Conservation (phyloP, 306 rosid genomes). For the Quercus glauca region DNA sequence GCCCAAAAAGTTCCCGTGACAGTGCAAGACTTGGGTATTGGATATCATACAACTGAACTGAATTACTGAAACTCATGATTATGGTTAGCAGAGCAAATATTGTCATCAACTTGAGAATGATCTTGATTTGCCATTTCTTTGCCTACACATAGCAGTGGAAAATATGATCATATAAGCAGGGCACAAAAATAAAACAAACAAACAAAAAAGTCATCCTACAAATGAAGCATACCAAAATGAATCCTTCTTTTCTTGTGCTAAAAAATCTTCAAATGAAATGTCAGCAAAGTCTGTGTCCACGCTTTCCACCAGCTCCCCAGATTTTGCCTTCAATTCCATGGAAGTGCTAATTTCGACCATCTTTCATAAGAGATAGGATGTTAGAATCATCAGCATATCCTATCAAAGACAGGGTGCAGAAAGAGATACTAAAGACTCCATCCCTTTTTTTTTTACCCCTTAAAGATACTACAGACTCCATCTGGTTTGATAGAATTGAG, state of each 20-base stretch:
- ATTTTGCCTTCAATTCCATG: conserved; percentile 55
- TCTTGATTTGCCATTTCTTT: conserved; percentile 62
- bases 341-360: conserved; percentile 67
- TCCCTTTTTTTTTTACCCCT: too few relatives aligned
- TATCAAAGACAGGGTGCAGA: not conserved
- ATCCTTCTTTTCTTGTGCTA: conserved; percentile 91
- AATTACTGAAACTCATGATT: conserved; percentile 21
- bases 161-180: conserved; percentile 11
- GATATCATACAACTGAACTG: conserved; percentile 32
- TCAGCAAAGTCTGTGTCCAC: conserved; percentile 49
- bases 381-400: conserved; percentile 21
- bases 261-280: conserved; percentile 79
- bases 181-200: not conserved
- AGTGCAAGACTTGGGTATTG: conserved; percentile 20
- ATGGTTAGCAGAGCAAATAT: conserved; percentile 36
- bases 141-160: conserved; percentile 57
- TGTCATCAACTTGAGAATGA: conserved; percentile 50
- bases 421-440: too few relatives aligned
- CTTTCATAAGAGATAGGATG: conserved; percentile 23
- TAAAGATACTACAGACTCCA: not conserved
- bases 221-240: conserved; percentile 72
- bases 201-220: not conserved
- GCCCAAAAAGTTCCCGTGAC: conserved; percentile 32
- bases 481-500: not conserved
- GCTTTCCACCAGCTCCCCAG: conserved; percentile 37